Evolutionary conservation across 768 basidiomycete genomes (phyloP).

Genomic region (Naganishia onofrii): DNA sequence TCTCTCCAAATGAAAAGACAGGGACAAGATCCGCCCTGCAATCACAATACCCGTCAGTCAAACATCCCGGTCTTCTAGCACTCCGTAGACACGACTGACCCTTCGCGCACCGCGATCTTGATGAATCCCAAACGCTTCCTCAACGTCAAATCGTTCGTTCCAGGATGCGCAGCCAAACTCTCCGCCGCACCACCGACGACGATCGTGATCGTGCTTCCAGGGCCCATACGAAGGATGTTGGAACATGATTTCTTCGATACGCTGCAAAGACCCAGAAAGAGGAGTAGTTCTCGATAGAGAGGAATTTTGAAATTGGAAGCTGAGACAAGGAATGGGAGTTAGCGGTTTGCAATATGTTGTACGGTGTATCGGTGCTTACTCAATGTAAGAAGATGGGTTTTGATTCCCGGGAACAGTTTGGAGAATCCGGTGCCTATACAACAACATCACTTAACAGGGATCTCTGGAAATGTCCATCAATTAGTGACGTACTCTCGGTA

Average conservation of each 20-base stretch:
- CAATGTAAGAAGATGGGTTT: constrained; percentile 82
- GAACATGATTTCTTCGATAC: constrained; percentile 87
- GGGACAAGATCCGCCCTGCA: constrained; percentile 88
- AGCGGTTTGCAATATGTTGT: not conserved
- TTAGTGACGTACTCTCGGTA: constrained; percentile 69
- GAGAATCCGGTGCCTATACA: constrained; percentile 84
- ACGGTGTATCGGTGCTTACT: constrained; percentile 24
- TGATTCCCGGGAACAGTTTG: constrained; percentile 79
- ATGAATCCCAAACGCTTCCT: constrained; percentile 81
- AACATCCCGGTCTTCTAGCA: not conserved
- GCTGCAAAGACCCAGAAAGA: constrained; percentile 83
- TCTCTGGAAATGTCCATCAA: too few species aligned
- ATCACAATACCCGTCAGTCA: not conserved
- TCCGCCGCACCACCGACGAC: constrained; percentile 96
- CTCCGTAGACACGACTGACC: constrained; percentile 31
- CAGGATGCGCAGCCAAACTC: constrained; percentile 86
- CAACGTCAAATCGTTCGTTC: constrained; percentile 73
- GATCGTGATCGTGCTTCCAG: constrained; percentile 72
- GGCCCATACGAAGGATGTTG: constrained; percentile 70
- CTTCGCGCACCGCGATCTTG: constrained; percentile 59
- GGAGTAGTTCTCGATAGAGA: constrained; percentile 85
- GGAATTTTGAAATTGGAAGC: constrained; percentile 86
- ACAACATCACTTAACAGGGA: not conserved
- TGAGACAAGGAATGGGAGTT: constrained; percentile 22
- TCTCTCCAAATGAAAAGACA: constrained; percentile 97